Evolutionary conservation across 768 basidiomycete species (phyloP).

Genomic region (Trametes meyenii): DNA sequence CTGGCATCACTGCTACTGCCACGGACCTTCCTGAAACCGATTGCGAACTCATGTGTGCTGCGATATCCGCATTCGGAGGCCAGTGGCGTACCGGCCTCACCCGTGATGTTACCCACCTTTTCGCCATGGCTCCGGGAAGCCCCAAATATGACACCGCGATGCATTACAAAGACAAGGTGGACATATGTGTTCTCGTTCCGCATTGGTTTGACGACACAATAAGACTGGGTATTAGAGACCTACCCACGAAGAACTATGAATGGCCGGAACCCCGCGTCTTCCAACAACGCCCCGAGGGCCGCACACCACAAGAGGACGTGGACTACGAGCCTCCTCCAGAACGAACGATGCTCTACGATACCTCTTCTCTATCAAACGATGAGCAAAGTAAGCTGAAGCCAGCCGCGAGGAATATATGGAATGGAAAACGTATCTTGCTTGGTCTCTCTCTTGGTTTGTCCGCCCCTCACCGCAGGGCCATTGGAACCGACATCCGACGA

Average conservation of each 20-base stretch:
- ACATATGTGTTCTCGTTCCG: conserved; percentile 75
- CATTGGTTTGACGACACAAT: conserved; percentile 91
- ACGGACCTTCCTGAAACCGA: conserved; percentile 69
- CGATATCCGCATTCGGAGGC: conserved; percentile 77
- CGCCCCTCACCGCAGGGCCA: conserved; percentile 49
- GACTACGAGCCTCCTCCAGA: conserved; percentile 33
- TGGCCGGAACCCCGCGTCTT: conserved; percentile 73
- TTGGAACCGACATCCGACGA: conserved; percentile 60
- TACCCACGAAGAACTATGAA: conserved; percentile 60
- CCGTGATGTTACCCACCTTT: conserved; percentile 85
- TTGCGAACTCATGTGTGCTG: conserved; percentile 71
- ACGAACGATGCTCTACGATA: conserved; percentile 41
- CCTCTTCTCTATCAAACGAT: conserved; percentile 29
- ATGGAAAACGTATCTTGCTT: conserved; percentile 61
- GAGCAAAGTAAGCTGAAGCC: conserved; percentile 25
- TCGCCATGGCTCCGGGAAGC: conserved; percentile 55
- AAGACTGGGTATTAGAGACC: conserved; percentile 47
- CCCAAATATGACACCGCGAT: conserved; percentile 50
- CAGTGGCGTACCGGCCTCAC: conserved; percentile 80
- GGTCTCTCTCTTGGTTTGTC: conserved; percentile 59
- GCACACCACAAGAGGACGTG: conserved; percentile 30
- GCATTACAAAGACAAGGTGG: conserved; percentile 58
- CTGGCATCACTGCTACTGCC: conserved; percentile 75
- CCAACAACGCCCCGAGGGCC: conserved; percentile 36
- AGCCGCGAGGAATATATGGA: conserved; percentile 52